A percentile compares a stretch with the other conserved stretches of the same genome.
phyloP scores from a whole-genome alignment of 2,329 filamentous ascomycete genomes.

The Epicoccum sorghinum region DNA sequence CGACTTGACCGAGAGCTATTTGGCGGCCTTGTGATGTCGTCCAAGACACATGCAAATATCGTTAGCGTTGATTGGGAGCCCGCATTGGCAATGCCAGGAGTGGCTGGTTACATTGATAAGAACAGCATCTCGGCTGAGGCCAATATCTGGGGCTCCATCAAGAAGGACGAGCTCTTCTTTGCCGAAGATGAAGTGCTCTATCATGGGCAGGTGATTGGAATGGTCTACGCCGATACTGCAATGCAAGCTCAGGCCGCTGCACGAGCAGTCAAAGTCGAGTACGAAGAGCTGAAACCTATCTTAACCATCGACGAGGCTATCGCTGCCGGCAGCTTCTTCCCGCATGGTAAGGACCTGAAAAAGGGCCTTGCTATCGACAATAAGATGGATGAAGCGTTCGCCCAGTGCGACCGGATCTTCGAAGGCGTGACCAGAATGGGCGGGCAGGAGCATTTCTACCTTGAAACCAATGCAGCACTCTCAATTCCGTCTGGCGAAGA shows the following conservation, averaged over 20 bases:
- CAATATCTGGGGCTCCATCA: constrained; percentile 90
- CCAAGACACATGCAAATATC: constrained; percentile 85
- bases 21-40: constrained; percentile 84
- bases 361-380: constrained; percentile 63
- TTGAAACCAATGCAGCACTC: constrained; percentile 87
- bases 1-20: constrained; percentile 83
- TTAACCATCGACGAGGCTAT: constrained; percentile 96
- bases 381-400: constrained; percentile 74
- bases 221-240: constrained; percentile 81
- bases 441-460: constrained; percentile 95
- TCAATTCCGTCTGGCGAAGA: constrained; percentile 88
- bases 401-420: constrained; percentile 78
- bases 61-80: constrained; percentile 75
- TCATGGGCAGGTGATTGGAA: constrained; percentile 87
- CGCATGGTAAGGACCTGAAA: constrained; percentile 78
- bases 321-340: constrained; percentile 82
- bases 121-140: constrained; percentile 77
- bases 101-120: constrained; percentile 82
- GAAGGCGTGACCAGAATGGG: constrained; percentile 85
- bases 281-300: constrained; percentile 84
- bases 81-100: constrained; percentile 84
- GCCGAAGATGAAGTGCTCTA: constrained; percentile 86
- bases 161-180: constrained; percentile 84
- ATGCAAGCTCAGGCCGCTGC: constrained; percentile 79
- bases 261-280: constrained; percentile 82